Evolutionary conservation across 1,284 basidiomycete species (phyloP), one percentile per base, ranked within the genome.

Genomic region (Rhizoctonia solani): DNA sequence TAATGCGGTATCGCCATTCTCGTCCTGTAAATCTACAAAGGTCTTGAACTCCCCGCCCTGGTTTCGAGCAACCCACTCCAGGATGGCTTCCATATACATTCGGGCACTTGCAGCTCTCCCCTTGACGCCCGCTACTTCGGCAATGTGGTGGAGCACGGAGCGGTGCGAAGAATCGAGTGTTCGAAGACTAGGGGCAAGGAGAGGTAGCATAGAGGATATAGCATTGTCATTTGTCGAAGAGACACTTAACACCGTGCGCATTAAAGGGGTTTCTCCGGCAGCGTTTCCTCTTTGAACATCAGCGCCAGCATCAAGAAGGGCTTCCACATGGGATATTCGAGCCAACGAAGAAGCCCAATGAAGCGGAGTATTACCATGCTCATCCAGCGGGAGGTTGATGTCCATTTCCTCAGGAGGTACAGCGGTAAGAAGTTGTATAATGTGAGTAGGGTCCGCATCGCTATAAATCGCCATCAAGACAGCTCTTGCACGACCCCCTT

Each of bases 1-100:
- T 71, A 99, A 77, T 3, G 95, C 93, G 0, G 97, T 98, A 75
- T 99, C 97, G 0, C 97, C 97, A 76, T 98, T 89, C 71, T 93
- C 88, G 76, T 99, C 97, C 77, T 95, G 93, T 42, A 97, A 81
- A 77, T 99, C 93, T 14, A 99, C 86, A 42, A 98, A 79, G 8
- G 85, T 87, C 73, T 84, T 83, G 74, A 95, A 91, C 67, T 89
- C 87, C 1, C 87, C 67, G 11, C 82, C 83, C 72, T 89, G 84
- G 68, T 87, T 80, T 68, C 87, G 82, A 37, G 87, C 90, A 72
- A 94, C 86, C 86, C 87, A 91, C 72, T 90, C 85, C 73, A 98
- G 87, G 61, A 98, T 85, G 72, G 90, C 88, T 69, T 96, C 93
- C 70, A 99, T 85, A 76, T 99, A 99, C 78, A 96, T 95, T 47